Evolutionary conservation across 2,329 filamentous ascomycete genomes (phyloP).

Genomic region (Ophiostoma sp.): DNA sequence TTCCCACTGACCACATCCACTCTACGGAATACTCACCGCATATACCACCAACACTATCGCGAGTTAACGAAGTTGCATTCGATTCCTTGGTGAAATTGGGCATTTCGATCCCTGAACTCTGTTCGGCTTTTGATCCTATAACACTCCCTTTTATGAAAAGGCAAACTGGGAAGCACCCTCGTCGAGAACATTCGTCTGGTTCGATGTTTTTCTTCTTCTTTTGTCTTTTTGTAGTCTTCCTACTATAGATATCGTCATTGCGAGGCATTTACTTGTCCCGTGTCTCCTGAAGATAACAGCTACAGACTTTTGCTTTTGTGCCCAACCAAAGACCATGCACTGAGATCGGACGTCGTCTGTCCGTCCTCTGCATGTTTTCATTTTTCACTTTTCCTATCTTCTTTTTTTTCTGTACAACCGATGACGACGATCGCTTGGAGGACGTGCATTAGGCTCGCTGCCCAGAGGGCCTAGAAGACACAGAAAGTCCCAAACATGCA

Average conservation of each 20-base stretch:
- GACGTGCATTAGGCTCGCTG: slow-evolving; percentile 14
- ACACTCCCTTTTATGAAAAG: neutral
- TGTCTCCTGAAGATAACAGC: neutral
- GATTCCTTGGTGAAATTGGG: neutral
- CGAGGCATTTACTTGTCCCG: neutral
- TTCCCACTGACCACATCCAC: neutral
- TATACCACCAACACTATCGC: neutral
- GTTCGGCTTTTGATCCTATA: neutral
- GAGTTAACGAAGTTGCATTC: neutral
- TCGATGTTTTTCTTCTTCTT: neutral
- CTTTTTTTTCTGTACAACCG: neutral
- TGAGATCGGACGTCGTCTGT: neutral
- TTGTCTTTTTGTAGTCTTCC: neutral
- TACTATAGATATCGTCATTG: neutral
- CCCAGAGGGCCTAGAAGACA: neutral
- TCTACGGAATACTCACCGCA: neutral
- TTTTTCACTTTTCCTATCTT: neutral
- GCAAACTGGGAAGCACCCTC: slow-evolving; percentile 9
- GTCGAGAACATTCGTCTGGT: neutral
- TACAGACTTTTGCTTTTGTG: neutral
- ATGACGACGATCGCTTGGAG: slow-evolving; percentile 11
- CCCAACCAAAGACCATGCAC: neutral
- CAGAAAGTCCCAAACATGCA: neutral
- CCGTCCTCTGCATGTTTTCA: neutral
- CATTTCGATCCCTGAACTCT: neutral